Evolutionary conservation across 2,329 filamentous ascomycete species (phyloP).

Genomic region (Clarireedia sp.): DNA sequence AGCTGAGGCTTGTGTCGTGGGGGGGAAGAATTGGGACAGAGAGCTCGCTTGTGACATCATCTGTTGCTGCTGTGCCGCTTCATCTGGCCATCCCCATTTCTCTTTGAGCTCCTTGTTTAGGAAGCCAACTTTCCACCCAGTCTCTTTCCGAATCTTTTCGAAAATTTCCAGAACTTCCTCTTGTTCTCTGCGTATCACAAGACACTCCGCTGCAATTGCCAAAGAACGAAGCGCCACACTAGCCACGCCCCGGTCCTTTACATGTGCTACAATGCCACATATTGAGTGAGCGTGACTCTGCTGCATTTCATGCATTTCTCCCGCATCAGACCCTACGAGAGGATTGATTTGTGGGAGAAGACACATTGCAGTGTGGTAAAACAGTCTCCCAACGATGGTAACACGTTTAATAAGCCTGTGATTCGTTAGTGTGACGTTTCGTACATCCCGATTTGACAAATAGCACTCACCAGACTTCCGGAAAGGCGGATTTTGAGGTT

Average conservation of each 20-base stretch:
- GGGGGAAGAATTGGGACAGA: slow-evolving; percentile 25
- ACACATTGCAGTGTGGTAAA: slow-evolving; percentile 83
- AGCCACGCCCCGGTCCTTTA: slow-evolving; percentile 71
- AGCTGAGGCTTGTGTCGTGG: slow-evolving; percentile 12
- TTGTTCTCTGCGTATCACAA: slow-evolving; percentile 64
- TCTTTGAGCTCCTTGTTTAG: slow-evolving; percentile 66
- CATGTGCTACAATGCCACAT: slow-evolving; percentile 82
- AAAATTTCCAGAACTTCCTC: slow-evolving; percentile 74
- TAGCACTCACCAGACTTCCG: slow-evolving; percentile 67
- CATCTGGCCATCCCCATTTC: slow-evolving; percentile 63
- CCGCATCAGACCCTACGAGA: slow-evolving; percentile 43
- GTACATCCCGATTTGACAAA: neutral
- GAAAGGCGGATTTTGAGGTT: slow-evolving; percentile 65
- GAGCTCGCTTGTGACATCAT: slow-evolving; percentile 20
- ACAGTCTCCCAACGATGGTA: slow-evolving; percentile 72
- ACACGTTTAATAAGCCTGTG: slow-evolving; percentile 71
- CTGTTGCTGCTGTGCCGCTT: slow-evolving; percentile 25
- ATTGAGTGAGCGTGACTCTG: slow-evolving; percentile 73
- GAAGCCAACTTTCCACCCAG: slow-evolving; percentile 69
- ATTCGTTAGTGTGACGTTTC: slow-evolving; percentile 20
- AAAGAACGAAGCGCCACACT: slow-evolving; percentile 73
- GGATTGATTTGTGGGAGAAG: slow-evolving; percentile 76
- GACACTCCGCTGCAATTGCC: slow-evolving; percentile 65
- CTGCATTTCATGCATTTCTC: slow-evolving; percentile 63
- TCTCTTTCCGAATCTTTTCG: slow-evolving; percentile 64